These are phyloP conservation scores for Phytophthora tubulina DNA, from an alignment of 352 stramenopile genomes.

Conservation along the genomic window DNA sequence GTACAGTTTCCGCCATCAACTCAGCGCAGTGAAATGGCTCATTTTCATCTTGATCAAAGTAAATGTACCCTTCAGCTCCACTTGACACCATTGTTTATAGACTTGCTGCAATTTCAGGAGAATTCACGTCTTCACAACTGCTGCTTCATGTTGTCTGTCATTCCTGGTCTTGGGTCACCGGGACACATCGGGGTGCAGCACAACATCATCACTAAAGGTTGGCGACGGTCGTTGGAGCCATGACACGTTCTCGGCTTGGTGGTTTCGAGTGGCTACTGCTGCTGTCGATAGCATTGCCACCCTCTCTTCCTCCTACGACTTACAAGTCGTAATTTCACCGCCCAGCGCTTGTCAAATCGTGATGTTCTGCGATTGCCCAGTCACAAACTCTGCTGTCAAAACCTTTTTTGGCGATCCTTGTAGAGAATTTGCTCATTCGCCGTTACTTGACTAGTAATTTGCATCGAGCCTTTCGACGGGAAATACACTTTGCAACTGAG, in stretches of 20 bases:
- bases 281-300: not conserved
- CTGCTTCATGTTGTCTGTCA: too few species aligned
- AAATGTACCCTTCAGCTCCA: too few species aligned
- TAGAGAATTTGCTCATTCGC: conserved; percentile 13
- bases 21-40: not conserved
- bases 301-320: conserved; percentile 4
- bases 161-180: not conserved
- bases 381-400: not conserved
- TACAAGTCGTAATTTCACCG: conserved; percentile 5
- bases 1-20: not conserved
- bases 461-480: not conserved
- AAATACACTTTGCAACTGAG: conserved; percentile 5
- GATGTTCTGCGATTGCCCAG: not conserved
- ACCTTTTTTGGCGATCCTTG: conserved; percentile 5
- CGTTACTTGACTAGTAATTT: conserved; percentile 6
- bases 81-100: too few species aligned
- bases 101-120: too few species aligned
- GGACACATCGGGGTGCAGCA: not conserved
- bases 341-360: not conserved
- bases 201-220: conserved; percentile 11
- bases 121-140: too few species aligned
- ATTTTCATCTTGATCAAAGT: too few species aligned
- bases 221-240: not conserved
- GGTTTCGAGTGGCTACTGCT: not conserved
- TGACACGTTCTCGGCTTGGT: not conserved